Evolutionary conservation across 352 stramenopile genomes (phyloP).

Genomic region (Elongisporangium anandrum): DNA sequence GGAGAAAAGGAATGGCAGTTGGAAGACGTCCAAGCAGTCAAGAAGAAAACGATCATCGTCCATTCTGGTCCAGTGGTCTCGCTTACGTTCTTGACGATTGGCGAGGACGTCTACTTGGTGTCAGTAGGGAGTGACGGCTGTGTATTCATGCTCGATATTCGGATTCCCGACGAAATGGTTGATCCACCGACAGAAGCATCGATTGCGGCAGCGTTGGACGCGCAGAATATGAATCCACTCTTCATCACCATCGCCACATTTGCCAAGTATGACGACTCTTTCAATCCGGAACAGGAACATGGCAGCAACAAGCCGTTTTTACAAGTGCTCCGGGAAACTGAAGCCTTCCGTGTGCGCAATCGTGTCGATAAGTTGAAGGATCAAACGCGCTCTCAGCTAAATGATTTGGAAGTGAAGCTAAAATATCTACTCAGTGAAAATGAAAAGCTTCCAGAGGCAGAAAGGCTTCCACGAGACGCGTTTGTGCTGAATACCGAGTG

Average conservation of each 20-base stretch:
- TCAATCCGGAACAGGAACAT: slow-evolving; percentile 41
- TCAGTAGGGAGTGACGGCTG: slow-evolving; percentile 58
- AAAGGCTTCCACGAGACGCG: slow-evolving; percentile 77
- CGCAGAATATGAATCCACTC: slow-evolving; percentile 36
- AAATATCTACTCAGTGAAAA: slow-evolving; percentile 72
- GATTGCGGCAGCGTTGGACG: not conserved
- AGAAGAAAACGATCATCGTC: slow-evolving; percentile 60
- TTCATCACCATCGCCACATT: slow-evolving; percentile 60
- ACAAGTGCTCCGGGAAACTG: slow-evolving; percentile 23
- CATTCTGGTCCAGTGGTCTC: slow-evolving; percentile 58
- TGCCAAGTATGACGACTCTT: slow-evolving; percentile 68
- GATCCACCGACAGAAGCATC: not conserved
- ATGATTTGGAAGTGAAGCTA: slow-evolving; percentile 62
- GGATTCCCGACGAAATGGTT: slow-evolving; percentile 25
- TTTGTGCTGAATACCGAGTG: slow-evolving; percentile 89
- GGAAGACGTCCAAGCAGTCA: slow-evolving; percentile 58
- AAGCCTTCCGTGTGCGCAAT: slow-evolving; percentile 33
- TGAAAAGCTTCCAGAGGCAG: slow-evolving; percentile 48
- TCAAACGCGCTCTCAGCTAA: slow-evolving; percentile 51
- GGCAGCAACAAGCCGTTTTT: slow-evolving; percentile 38
- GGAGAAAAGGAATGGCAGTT: slow-evolving; percentile 23
- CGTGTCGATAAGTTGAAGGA: slow-evolving; percentile 70
- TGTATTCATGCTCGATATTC: slow-evolving; percentile 63
- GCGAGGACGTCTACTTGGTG: slow-evolving; percentile 41
- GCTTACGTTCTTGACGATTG: slow-evolving; percentile 38